Percentiles rank a stretch among this genome's conserved stretches.
phyloP scores from a whole-genome alignment of 805 yeast species.

The Wickerhamomyces silvicola region DNA sequence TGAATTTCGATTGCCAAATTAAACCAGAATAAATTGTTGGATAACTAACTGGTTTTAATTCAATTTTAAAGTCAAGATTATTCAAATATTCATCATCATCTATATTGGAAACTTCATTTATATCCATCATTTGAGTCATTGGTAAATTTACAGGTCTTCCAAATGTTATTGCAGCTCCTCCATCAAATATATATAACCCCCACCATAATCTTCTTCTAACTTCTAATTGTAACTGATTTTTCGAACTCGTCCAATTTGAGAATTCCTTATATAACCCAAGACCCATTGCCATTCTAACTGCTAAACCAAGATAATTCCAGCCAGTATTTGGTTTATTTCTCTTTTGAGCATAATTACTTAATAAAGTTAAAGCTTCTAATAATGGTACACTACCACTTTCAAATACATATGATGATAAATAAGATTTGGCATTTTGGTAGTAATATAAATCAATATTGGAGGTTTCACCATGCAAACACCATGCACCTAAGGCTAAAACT shows the following conservation, averaged over 20 bases:
- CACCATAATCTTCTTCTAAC: conserved; percentile 61
- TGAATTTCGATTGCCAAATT: conserved; percentile 47
- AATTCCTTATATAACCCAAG: conserved; percentile 57
- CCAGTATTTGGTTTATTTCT: conserved; percentile 62
- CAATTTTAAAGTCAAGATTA: conserved; percentile 11
- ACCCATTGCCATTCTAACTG: conserved; percentile 61
- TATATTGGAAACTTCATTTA: conserved; percentile 43
- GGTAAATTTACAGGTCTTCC: conserved; percentile 60
- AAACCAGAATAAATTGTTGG: conserved; percentile 57
- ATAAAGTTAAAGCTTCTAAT: conserved; percentile 43
- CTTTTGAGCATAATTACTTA: conserved; percentile 58
- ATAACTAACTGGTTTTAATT: conserved; percentile 19
- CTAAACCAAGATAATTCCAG: conserved; percentile 61
- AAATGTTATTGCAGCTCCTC: conserved; percentile 56
- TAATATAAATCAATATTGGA: conserved; percentile 47
- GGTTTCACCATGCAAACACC: conserved; percentile 54
- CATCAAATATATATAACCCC: conserved; percentile 58
- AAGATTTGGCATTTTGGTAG: conserved; percentile 45
- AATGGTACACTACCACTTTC: conserved; percentile 55
- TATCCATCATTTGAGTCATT: conserved; percentile 38
- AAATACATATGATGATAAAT: conserved; percentile 40
- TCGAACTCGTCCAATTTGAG: conserved; percentile 31
- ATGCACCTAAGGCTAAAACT: conserved; percentile 61
- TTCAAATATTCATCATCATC: conserved; percentile 32
- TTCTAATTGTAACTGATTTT: conserved; percentile 40